Evolutionary conservation across 2,329 filamentous ascomycete species (phyloP), one percentile per base, ranked within the genome.

Genomic region (Cryphonectria radicalis): DNA sequence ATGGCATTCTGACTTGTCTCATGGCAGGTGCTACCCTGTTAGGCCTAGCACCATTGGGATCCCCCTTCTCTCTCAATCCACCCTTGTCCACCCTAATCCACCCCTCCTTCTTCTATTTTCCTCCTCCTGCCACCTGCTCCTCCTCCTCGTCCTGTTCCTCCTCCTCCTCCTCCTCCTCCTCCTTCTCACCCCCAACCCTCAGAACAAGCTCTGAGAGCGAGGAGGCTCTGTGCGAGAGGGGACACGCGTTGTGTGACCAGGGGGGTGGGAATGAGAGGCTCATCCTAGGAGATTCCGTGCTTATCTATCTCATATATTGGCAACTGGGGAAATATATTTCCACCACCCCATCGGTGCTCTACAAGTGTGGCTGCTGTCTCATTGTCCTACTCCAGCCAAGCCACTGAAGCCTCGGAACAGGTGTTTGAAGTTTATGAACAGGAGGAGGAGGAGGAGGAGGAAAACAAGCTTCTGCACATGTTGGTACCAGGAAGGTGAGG

Each of bases 211-310:
- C 37, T 43, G 13, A 10, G n/a, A 7, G 1, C 6, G 35, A 42
- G 22, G 62, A 19, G 32, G 35, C 37, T 40, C 37, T 28, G 22
- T 25, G 37, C 35, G n/a, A n/a, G 14, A 42, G 37, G 62, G 37
- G 62, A 64, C 62, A 64, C 62, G 62, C 62, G 62, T 64, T 64
- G 13, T 43, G 13, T n/a, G n/a, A n/a, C n/a, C 37, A 40, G 46
- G 62, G 62, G 62, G 62, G 37, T 40, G 25, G 62, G 17, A 22
- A 64, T 25, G 42, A 43, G 62, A 64, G 62, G 25, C 55, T 17
- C 13, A 32, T 19, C 55, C 25, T 17, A 4, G 55, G 25, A 17
- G 10, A 19, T 32, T 32, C 28, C 55, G 14, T 59, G 55, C 55
- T 59, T 59, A 32, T 59, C n/a, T 59, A 32, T 59, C 22, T 59